phyloP scores from a whole-genome alignment of 2,329 filamentous ascomycete species.

The Aspergillus fischeri region DNA sequence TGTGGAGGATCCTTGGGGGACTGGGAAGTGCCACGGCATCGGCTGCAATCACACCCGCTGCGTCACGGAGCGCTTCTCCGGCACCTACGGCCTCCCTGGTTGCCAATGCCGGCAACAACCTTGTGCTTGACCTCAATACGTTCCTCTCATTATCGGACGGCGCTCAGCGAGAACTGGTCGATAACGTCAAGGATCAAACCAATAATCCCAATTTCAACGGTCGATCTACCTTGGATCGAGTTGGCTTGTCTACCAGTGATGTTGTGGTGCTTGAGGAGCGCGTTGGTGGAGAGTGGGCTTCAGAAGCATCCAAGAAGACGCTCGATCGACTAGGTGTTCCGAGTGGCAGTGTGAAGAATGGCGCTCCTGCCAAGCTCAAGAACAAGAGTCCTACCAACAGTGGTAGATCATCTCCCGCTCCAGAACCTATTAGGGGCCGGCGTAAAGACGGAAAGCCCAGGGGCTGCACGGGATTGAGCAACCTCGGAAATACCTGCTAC shows the following conservation, averaged over 20 bases:
- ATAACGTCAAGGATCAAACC: slow-evolving; percentile 65
- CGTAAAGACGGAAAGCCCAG: slow-evolving; percentile 65
- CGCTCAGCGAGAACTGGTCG: slow-evolving; percentile 61
- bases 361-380: slow-evolving; percentile 31
- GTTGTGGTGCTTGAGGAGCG: slow-evolving; percentile 82
- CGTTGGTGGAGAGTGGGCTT: slow-evolving; percentile 57
- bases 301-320: slow-evolving; percentile 44
- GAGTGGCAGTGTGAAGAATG: slow-evolving; percentile 30
- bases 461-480: slow-evolving; percentile 79
- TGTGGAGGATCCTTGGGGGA: slow-evolving; percentile 61
- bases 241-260: slow-evolving; percentile 67
- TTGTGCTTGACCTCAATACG: slow-evolving; percentile 59
- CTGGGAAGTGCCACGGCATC: slow-evolving; percentile 44
- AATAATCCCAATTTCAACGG: slow-evolving; percentile 75
- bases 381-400: slow-evolving; percentile 43
- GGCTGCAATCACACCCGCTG: slow-evolving; percentile 41
- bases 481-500: slow-evolving; percentile 96
- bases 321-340: slow-evolving; percentile 50
- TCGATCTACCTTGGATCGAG: slow-evolving; percentile 58
- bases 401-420: slow-evolving; percentile 67
- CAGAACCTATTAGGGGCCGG: slow-evolving; percentile 63
- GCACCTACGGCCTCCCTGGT: slow-evolving; percentile 41
- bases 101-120: slow-evolving; percentile 40
- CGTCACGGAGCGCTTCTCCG: slow-evolving; percentile 41
- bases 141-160: slow-evolving; percentile 61